Conservation (phyloP, 1,284 basidiomycete genomes). For the Porphyrellus sp. region DNA sequence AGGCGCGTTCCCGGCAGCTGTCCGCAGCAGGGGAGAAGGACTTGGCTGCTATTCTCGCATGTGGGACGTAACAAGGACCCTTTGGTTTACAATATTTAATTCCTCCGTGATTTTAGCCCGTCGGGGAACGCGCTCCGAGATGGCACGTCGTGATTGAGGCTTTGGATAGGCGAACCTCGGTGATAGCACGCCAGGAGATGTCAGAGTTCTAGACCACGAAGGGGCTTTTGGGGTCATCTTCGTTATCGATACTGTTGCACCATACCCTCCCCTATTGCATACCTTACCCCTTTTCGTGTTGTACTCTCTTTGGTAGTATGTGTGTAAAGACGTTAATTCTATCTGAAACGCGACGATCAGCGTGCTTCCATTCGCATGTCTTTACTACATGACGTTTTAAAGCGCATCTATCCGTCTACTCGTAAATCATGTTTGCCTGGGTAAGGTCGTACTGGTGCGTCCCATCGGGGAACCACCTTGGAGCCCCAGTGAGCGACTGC, state of each 20-base stretch:
- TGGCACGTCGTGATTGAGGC: constrained; percentile 7
- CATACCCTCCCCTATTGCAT: constrained; percentile 29
- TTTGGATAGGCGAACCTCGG: constrained; percentile 9
- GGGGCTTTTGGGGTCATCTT: constrained; percentile 1
- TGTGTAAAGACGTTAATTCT: constrained; percentile 2
- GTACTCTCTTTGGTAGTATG: constrained; percentile 4
- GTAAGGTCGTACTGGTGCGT: constrained; percentile 72
- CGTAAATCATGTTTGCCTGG: constrained; percentile 78
- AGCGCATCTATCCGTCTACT: constrained; percentile 53
- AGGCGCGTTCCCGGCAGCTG: constrained; percentile 78
- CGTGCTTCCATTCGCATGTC: constrained; percentile 9
- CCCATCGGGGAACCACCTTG: constrained; percentile 85
- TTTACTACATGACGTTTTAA: constrained; percentile 23
- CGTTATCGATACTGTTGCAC: constrained; percentile 11
- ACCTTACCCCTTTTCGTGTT: constrained; percentile 5
- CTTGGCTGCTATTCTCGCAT: constrained; percentile 59
- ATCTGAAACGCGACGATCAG: constrained; percentile 1
- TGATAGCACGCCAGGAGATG: constrained; percentile 32
- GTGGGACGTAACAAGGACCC: constrained; percentile 29
- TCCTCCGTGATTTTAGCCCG: constrained; percentile 4
- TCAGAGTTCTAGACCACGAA: constrained; percentile 5
- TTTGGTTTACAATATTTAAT: constrained; percentile 3
- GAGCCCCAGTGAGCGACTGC: constrained; percentile 16
- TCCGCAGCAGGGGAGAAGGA: constrained; percentile 76
- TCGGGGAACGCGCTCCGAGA: constrained; percentile 4